Conservation (phyloP, 345 rosid genomes). For the Theobroma cacao region DNA sequence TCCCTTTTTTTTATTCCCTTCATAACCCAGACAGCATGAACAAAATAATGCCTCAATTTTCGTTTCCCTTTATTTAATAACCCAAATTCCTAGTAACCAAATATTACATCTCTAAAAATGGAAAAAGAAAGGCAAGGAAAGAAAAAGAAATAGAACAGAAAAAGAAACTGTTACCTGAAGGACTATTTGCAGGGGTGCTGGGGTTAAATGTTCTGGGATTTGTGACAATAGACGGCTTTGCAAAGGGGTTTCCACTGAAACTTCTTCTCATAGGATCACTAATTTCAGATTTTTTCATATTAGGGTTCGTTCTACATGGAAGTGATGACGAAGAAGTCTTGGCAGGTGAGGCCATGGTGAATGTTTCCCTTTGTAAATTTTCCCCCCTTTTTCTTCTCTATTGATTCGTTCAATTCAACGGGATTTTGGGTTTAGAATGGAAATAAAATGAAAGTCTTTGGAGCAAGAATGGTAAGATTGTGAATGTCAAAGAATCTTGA, state of each 20-base stretch:
- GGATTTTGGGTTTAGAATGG: neutral
- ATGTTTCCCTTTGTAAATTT: too few relatives aligned
- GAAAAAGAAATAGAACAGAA: neutral
- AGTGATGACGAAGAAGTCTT: neutral
- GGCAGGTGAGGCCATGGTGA: neutral
- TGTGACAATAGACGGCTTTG: neutral
- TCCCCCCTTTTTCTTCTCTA: neutral
- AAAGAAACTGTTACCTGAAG: neutral
- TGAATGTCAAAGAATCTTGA: slow-evolving; percentile 14
- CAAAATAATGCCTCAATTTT: neutral
- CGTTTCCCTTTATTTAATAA: neutral
- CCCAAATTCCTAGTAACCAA: neutral
- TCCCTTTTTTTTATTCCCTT: neutral
- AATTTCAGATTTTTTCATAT: neutral
- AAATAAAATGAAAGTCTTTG: slow-evolving; percentile 9
- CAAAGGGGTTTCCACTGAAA: slow-evolving; percentile 4
- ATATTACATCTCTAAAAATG: neutral
- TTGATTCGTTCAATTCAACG: neutral
- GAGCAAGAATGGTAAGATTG: slow-evolving; percentile 18
- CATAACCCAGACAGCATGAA: neutral
- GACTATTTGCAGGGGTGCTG: neutral
- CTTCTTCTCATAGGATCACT: neutral
- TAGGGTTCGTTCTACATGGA: neutral
- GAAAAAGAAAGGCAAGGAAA: neutral
- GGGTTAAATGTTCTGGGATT: neutral